Evolutionary conservation across 2,329 filamentous ascomycete species (phyloP).

Genomic region (Pseudomassariella vexata): DNA sequence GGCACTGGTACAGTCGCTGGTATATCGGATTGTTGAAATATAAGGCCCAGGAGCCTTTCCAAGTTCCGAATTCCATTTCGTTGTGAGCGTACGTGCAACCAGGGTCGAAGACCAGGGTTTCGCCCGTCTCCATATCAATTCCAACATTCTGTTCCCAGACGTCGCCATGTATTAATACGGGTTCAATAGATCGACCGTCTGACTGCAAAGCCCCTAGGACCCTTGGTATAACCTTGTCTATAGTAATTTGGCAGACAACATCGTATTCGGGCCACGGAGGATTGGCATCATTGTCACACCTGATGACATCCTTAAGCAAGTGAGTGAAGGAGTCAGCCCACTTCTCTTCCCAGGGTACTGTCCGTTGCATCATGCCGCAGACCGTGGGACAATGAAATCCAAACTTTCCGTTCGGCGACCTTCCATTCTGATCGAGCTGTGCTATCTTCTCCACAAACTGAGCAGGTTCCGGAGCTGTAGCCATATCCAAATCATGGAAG

Average conservation of each 20-base stretch:
- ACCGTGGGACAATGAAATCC: not conserved
- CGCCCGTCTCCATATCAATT: conserved; percentile 8
- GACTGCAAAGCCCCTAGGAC: conserved; percentile 1
- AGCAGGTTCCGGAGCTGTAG: conserved; percentile 8
- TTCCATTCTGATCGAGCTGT: conserved; percentile 7
- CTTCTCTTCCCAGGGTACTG: not conserved
- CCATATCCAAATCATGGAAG: conserved; percentile 13
- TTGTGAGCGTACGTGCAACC: conserved; percentile 12
- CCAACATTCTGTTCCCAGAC: not conserved
- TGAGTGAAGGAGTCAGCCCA: conserved; percentile 1
- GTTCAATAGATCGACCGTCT: not conserved
- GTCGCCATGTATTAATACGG: conserved; percentile 1
- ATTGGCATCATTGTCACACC: not conserved
- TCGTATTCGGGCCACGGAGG: not conserved
- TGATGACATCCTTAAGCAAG: not conserved
- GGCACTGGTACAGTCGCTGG: conserved; percentile 7
- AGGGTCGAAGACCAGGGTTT: conserved; percentile 10
- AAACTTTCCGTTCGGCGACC: conserved; percentile 1
- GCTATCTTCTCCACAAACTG: conserved; percentile 8
- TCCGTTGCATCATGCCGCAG: not conserved
- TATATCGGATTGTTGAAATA: conserved; percentile 13
- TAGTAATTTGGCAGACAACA: not conserved
- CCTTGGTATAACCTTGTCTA: conserved; percentile 1
- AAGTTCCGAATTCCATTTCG: conserved; percentile 12
- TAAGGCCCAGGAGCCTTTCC: conserved; percentile 12